These are phyloP conservation scores for Mallotus repandus DNA, from an alignment of 441 rosid genomes.

Conservation along the genomic window DNA sequence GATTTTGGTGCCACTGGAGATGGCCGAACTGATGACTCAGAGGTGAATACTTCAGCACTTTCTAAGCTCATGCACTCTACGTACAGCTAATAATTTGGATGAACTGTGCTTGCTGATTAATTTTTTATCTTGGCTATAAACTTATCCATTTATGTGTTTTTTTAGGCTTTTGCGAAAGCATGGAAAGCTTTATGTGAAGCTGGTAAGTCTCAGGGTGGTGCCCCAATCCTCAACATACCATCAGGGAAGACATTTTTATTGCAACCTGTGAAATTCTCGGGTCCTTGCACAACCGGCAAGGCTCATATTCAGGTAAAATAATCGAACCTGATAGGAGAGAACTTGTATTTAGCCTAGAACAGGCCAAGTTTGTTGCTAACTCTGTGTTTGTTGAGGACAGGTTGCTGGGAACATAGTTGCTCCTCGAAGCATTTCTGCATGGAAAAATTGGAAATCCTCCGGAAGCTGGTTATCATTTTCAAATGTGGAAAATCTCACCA, in stretches of 20 bases:
- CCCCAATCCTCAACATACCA: constrained; percentile 25
- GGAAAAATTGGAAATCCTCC: background rate
- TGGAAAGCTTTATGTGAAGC: constrained; percentile 35
- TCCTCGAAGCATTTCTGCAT: constrained; percentile 12
- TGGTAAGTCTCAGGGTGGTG: background rate
- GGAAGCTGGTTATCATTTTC: constrained; percentile 27
- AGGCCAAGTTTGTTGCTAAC: too few species aligned
- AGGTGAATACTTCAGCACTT: constrained; percentile 12
- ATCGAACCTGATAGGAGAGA: background rate
- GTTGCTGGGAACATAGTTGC: constrained; percentile 30
- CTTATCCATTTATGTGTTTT: background rate
- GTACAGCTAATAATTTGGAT: too few species aligned
- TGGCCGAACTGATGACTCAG: constrained; percentile 32
- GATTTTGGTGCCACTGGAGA: constrained; percentile 33
- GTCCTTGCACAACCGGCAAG: constrained; percentile 34
- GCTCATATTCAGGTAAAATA: constrained; percentile 27
- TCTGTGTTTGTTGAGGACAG: constrained; percentile 7
- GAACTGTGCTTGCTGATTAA: too few species aligned
- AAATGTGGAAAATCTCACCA: constrained; percentile 17
- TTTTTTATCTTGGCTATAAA: too few species aligned
- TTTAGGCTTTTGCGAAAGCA: constrained; percentile 32
- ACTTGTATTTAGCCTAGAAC: too few species aligned
- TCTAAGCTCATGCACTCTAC: too few species aligned
- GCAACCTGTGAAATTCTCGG: constrained; percentile 21
- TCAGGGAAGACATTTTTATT: constrained; percentile 23